Conservation (phyloP, 2,329 filamentous ascomycete species). For the Xylaria sp. region DNA sequence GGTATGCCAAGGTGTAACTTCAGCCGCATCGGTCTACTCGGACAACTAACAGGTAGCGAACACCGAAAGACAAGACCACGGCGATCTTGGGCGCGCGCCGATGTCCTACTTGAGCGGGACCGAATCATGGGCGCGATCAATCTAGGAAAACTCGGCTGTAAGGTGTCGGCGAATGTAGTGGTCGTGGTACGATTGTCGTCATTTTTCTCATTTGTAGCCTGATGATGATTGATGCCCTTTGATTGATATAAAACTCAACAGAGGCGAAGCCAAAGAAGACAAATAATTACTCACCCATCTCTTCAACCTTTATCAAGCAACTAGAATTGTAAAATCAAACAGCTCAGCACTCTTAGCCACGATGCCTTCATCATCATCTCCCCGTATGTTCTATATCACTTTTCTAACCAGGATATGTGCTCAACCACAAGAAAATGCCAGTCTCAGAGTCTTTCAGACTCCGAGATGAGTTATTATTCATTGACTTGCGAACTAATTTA, state of each 20-base stretch:
- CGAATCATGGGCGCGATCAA: background rate
- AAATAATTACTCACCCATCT: background rate
- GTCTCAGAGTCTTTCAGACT: background rate
- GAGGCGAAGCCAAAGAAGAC: background rate
- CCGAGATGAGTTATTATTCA: background rate
- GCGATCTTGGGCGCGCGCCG: background rate
- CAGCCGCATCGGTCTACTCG: slow-evolving; percentile 8
- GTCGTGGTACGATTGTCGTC: background rate
- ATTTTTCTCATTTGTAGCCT: background rate
- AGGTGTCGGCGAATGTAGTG: background rate
- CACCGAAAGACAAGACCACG: slow-evolving; percentile 20
- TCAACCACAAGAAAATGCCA: too few relatives aligned
- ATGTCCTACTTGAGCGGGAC: background rate
- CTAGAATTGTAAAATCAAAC: background rate
- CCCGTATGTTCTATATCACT: slow-evolving; percentile 22
- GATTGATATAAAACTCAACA: slow-evolving; percentile 1
- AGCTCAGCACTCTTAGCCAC: background rate
- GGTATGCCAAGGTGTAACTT: background rate
- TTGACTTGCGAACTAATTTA: background rate
- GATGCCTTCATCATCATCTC: slow-evolving; percentile 28
- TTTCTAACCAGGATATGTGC: too few relatives aligned
- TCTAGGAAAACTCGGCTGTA: background rate
- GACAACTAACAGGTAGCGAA: slow-evolving; percentile 29
- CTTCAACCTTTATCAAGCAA: background rate
- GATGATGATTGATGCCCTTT: background rate